Percentiles rank a stretch among this genome's conserved stretches.
These are phyloP conservation scores for Populus alba DNA, from an alignment of 345 rosid genomes.

Conservation along the genomic window DNA sequence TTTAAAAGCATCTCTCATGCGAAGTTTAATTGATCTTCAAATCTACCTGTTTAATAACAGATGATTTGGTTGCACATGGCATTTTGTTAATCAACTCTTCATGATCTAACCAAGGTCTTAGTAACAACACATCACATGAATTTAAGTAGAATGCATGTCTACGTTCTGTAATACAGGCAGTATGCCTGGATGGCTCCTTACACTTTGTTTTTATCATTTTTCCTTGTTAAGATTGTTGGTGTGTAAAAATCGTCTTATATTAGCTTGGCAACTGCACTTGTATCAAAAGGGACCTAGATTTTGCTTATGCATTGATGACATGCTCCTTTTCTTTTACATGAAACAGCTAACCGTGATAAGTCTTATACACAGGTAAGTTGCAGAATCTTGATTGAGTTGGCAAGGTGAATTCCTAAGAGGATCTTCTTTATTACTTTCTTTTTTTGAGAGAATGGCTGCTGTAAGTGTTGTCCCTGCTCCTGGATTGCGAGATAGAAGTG, in stretches of 20 bases:
- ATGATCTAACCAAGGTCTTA: background rate
- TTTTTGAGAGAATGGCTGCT: conserved; percentile 51
- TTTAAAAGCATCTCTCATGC: background rate
- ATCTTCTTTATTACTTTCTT: background rate
- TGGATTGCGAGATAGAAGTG: conserved; percentile 53
- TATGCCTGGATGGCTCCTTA: background rate
- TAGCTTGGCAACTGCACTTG: background rate
- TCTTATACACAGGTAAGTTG: conserved; percentile 8
- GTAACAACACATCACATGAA: background rate
- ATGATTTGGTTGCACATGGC: background rate
- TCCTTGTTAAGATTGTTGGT: background rate
- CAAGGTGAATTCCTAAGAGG: conserved; percentile 10
- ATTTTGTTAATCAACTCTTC: background rate
- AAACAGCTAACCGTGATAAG: background rate
- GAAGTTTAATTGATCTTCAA: background rate
- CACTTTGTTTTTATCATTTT: background rate
- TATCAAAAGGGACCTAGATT: background rate
- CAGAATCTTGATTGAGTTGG: background rate
- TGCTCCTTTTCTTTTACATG: background rate
- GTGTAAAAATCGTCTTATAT: background rate
- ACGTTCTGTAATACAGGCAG: background rate
- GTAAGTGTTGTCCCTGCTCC: conserved; percentile 50
- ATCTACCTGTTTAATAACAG: background rate
- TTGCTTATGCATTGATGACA: background rate
- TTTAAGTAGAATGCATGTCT: background rate